A percentile compares a stretch with the other conserved stretches of the same genome.
Evolutionary conservation across 2,329 filamentous ascomycete genomes (phyloP).

Genomic region (Hysterium pulicare): DNA sequence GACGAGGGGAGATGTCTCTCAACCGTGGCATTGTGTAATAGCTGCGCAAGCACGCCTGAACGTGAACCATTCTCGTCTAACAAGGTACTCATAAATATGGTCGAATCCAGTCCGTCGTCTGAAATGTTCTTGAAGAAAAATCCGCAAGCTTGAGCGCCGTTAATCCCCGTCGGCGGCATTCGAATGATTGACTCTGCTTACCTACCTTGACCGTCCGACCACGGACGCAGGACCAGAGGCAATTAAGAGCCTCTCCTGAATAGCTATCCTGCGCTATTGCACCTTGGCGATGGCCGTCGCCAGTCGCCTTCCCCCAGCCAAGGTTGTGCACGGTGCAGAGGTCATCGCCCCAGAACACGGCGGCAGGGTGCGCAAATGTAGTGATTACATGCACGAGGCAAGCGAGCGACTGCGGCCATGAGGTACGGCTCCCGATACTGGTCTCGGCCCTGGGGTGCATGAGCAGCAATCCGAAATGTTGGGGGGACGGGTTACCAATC

Average conservation of each 20-base stretch:
- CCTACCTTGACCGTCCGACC: slow-evolving; percentile 38
- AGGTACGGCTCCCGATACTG: slow-evolving; percentile 27
- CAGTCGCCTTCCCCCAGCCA: slow-evolving; percentile 38
- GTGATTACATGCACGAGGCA: slow-evolving; percentile 33
- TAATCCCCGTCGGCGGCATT: too few relatives aligned
- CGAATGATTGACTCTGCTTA: too few relatives aligned
- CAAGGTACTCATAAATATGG: slow-evolving; percentile 30
- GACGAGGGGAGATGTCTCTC: slow-evolving; percentile 25
- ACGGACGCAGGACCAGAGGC: slow-evolving; percentile 31
- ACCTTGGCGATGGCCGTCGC: slow-evolving; percentile 34
- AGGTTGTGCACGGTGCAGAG: slow-evolving; percentile 40
- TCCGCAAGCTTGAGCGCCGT: slow-evolving; percentile 17
- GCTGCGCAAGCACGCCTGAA: slow-evolving; percentile 31
- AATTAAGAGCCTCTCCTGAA: slow-evolving; percentile 29
- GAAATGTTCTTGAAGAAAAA: slow-evolving; percentile 20
- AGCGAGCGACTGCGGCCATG: slow-evolving; percentile 34
- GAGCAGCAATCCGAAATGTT: background rate
- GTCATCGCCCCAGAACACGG: slow-evolving; percentile 42
- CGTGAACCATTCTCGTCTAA: slow-evolving; percentile 28
- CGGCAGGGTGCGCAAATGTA: slow-evolving; percentile 40
- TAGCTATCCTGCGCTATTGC: slow-evolving; percentile 29
- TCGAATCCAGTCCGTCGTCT: slow-evolving; percentile 13
- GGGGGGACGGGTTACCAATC: slow-evolving; percentile 21
- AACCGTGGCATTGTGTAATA: slow-evolving; percentile 18
- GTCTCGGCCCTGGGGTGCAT: slow-evolving; percentile 22